Percentiles rank a stretch among this genome's conserved stretches.
Evolutionary conservation across 1,139 yeast genomes (phyloP).

Genomic region (Debaryomyces fabryi): DNA sequence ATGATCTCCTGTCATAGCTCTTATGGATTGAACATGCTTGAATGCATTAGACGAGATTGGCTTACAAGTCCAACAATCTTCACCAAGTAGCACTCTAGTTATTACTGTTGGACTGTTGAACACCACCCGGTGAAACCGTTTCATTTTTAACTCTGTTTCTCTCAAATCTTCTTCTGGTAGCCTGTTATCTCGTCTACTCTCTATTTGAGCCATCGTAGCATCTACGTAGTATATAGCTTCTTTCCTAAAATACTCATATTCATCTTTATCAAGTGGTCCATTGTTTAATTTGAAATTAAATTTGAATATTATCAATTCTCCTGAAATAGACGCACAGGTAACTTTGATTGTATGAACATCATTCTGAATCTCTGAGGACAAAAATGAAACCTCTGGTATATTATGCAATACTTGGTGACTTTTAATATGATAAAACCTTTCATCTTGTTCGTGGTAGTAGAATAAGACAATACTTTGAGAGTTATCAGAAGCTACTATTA

Average conservation of each 20-base stretch:
- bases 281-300: slow-evolving; percentile 28
- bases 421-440: slow-evolving; percentile 33
- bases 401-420: slow-evolving; percentile 56
- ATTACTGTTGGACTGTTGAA: slow-evolving; percentile 30
- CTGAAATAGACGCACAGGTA: slow-evolving; percentile 51
- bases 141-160: slow-evolving; percentile 9
- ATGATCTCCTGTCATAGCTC: slow-evolving; percentile 51
- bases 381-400: slow-evolving; percentile 58
- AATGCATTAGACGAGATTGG: slow-evolving; percentile 45
- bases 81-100: slow-evolving; percentile 39
- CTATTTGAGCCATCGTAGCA: slow-evolving; percentile 30
- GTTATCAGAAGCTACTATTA: slow-evolving; percentile 62
- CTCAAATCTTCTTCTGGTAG: slow-evolving; percentile 5
- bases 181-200: slow-evolving; percentile 18
- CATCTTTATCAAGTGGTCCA: slow-evolving; percentile 34
- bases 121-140: slow-evolving; percentile 25
- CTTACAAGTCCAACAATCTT: slow-evolving; percentile 60
- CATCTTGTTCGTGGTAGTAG: slow-evolving; percentile 31
- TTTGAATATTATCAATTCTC: slow-evolving; percentile 47
- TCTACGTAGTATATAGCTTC: slow-evolving; percentile 30
- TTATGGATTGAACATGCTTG: slow-evolving; percentile 49
- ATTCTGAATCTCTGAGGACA: slow-evolving; percentile 22
- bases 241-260: slow-evolving; percentile 18
- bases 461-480: slow-evolving; percentile 50
- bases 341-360: slow-evolving; percentile 26